Evolutionary conservation across 2,329 filamentous ascomycete species (phyloP).

Genomic region (Clonostachys solani): DNA sequence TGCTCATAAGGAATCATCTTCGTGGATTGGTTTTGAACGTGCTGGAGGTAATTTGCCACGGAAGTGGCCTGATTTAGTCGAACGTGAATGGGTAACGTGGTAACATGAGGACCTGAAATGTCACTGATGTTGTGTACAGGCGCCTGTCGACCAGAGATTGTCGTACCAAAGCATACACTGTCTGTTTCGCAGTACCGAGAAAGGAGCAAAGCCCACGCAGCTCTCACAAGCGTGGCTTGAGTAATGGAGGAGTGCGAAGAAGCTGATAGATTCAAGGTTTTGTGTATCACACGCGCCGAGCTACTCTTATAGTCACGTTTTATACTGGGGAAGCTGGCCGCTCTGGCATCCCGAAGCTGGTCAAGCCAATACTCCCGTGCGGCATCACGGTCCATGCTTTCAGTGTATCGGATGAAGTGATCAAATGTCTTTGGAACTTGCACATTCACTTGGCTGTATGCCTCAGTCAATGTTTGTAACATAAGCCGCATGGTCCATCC

Average conservation of each 20-base stretch:
- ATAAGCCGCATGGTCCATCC: slow-evolving; percentile 2
- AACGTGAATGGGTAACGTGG: slow-evolving; percentile 7
- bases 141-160: slow-evolving; percentile 14
- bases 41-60: slow-evolving; percentile 6
- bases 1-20: slow-evolving; percentile 13
- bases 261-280: background rate
- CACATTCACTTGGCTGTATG: background rate
- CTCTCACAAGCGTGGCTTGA: slow-evolving; percentile 12
- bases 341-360: background rate
- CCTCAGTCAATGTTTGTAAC: background rate
- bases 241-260: slow-evolving; percentile 5
- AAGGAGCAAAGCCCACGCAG: slow-evolving; percentile 20
- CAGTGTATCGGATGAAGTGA: slow-evolving; percentile 33
- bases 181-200: slow-evolving; percentile 8
- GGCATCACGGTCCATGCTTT: slow-evolving; percentile 14
- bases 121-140: slow-evolving; percentile 1
- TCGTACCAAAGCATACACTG: slow-evolving; percentile 14
- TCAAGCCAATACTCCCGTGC: background rate
- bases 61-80: slow-evolving; percentile 1
- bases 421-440: slow-evolving; percentile 19
- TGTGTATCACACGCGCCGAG: background rate
- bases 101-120: slow-evolving; percentile 9
- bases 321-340: background rate
- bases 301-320: no score
- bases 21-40: slow-evolving; percentile 6